Evolutionary conservation across 108 stramenopile species (phyloP).

Genomic region (Skeletonema costatum): DNA sequence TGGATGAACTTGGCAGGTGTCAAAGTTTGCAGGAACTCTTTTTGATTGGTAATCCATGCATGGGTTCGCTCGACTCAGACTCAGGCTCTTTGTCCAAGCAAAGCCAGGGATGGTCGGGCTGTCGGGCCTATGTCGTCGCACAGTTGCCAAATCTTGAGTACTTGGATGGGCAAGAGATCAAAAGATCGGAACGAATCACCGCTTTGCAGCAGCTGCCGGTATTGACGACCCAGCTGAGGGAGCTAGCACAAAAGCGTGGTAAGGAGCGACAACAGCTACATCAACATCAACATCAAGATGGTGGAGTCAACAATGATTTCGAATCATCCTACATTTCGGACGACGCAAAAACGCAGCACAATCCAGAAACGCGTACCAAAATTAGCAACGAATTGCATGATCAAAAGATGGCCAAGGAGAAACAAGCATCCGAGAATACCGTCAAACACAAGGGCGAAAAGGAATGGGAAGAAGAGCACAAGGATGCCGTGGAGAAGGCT

Average conservation of each 20-base stretch:
- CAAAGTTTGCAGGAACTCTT: conserved; percentile 70
- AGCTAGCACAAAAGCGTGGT: conserved; percentile 12
- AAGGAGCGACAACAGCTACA: not conserved
- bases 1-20: conserved; percentile 55
- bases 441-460: conserved; percentile 48
- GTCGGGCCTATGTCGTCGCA: conserved; percentile 68
- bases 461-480: conserved; percentile 56
- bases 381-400: conserved; percentile 85
- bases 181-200: conserved; percentile 63
- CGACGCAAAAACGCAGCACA: conserved; percentile 67
- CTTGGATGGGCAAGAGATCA: conserved; percentile 81
- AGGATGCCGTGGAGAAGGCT: conserved; percentile 1
- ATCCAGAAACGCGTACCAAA: conserved; percentile 69
- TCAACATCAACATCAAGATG: conserved; percentile 11
- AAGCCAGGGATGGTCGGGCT: conserved; percentile 51
- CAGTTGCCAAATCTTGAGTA: conserved; percentile 66
- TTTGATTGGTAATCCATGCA: conserved; percentile 87
- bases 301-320: not conserved
- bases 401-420: conserved; percentile 83
- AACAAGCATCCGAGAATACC: conserved; percentile 50
- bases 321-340: conserved; percentile 18
- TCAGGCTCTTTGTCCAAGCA: not conserved
- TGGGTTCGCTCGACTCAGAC: conserved; percentile 19
- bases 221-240: conserved; percentile 44
- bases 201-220: conserved; percentile 66